Evolutionary conservation across 2,329 filamentous ascomycete species (phyloP).

Genomic region (Ascocoryne sarcoides): DNA sequence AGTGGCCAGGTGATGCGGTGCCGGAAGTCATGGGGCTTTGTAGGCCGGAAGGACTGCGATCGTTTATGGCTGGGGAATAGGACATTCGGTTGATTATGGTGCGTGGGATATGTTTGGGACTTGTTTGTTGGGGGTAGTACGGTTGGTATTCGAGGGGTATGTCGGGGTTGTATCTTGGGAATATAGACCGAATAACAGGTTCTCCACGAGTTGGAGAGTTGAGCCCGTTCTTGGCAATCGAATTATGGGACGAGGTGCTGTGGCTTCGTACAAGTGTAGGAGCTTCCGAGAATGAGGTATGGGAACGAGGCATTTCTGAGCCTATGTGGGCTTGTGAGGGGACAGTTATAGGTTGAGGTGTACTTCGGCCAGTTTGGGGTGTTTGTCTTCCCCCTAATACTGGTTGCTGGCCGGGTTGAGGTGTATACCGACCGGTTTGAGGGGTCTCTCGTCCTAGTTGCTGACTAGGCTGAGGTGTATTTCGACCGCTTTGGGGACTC

Average conservation of each 20-base stretch:
- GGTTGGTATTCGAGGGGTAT: constrained; percentile 58
- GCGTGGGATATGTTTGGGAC: constrained; percentile 53
- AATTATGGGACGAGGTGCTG: constrained; percentile 44
- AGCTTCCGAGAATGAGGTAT: constrained; percentile 43
- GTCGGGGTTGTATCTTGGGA: constrained; percentile 63
- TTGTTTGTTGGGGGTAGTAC: constrained; percentile 60
- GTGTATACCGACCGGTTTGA: neutral
- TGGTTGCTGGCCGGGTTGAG: constrained; percentile 7
- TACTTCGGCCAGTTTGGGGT: constrained; percentile 9
- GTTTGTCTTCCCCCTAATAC: constrained; percentile 12
- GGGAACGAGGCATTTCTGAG: constrained; percentile 33
- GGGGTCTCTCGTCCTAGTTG: constrained; percentile 6
- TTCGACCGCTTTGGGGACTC: neutral
- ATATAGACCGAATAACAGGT: constrained; percentile 58
- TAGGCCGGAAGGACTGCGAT: constrained; percentile 21
- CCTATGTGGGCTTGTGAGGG: constrained; percentile 21
- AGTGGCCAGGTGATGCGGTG: constrained; percentile 16
- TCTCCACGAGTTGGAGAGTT: constrained; percentile 24
- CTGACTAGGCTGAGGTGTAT: neutral
- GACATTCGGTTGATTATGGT: constrained; percentile 57
- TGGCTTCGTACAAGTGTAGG: constrained; percentile 40
- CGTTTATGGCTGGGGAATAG: constrained; percentile 36
- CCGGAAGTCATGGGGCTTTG: constrained; percentile 23
- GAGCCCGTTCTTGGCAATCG: constrained; percentile 43
- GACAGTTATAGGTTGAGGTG: constrained; percentile 17